These are phyloP conservation scores for Jaapia argillacea DNA, from an alignment of 768 basidiomycete species.

Conservation along the genomic window DNA sequence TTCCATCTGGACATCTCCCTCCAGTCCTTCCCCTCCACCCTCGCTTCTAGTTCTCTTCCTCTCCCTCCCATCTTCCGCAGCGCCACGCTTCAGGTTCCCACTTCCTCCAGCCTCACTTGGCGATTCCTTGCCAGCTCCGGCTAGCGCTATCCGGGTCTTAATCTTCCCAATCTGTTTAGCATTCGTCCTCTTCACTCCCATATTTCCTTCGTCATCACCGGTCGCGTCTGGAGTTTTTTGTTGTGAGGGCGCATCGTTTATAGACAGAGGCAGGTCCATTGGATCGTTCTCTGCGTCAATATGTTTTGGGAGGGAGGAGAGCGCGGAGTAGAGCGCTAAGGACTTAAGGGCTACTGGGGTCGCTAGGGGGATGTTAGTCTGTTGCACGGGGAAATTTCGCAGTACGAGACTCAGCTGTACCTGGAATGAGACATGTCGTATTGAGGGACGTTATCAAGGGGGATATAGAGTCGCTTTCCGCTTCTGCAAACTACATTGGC, in stretches of 20 bases:
- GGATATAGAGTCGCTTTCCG: conserved; percentile 8
- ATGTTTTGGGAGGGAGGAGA: conserved; percentile 53
- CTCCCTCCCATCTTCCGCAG: no score
- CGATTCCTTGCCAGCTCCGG: neutral
- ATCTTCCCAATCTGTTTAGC: conserved; percentile 12
- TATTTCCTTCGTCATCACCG: neutral
- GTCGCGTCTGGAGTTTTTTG: no score
- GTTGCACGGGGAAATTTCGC: neutral
- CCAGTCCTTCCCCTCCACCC: no score
- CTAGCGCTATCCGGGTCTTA: conserved; percentile 11
- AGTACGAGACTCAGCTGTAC: conserved; percentile 19
- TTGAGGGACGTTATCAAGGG: conserved; percentile 36
- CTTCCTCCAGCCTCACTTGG: neutral
- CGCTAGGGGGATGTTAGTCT: conserved; percentile 30
- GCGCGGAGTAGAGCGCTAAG: conserved; percentile 51
- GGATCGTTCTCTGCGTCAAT: conserved; percentile 33
- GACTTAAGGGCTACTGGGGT: conserved; percentile 35
- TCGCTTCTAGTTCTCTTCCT: no score
- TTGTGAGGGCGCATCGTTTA: no score
- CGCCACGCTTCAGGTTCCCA: neutral
- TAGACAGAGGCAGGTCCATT: conserved; percentile 20
- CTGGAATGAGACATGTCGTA: conserved; percentile 30
- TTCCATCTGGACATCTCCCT: no score
- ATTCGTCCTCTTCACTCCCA: neutral
- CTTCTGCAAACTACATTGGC: conserved; percentile 25